Conservation (phyloP, 768 basidiomycete genomes). For the Cystoderma amianthinum region DNA sequence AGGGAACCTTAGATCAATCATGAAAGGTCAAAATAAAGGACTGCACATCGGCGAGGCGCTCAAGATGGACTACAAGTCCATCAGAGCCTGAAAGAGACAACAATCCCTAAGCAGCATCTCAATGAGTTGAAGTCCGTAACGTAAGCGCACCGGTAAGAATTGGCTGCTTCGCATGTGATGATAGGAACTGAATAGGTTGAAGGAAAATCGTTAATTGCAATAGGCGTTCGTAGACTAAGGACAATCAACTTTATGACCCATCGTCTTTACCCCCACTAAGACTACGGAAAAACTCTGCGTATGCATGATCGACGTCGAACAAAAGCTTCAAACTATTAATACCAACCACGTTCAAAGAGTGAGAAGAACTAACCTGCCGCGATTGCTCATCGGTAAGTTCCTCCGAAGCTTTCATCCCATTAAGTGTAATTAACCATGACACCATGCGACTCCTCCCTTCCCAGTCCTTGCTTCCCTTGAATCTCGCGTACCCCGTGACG, state of each 20-base stretch:
- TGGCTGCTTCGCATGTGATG: background rate
- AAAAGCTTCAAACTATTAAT: slow-evolving; percentile 46
- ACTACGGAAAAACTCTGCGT: slow-evolving; percentile 87
- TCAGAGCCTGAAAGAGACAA: too few relatives aligned
- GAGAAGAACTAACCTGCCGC: slow-evolving; percentile 58
- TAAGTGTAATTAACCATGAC: slow-evolving; percentile 95
- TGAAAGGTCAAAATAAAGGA: too few relatives aligned
- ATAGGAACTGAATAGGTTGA: too few relatives aligned
- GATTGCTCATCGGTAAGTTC: slow-evolving; percentile 95
- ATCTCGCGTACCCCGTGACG: slow-evolving; percentile 90
- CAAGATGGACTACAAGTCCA: too few relatives aligned
- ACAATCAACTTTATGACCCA: background rate
- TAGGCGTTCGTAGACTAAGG: background rate
- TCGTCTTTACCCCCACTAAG: slow-evolving; percentile 28
- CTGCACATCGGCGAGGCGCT: too few relatives aligned
- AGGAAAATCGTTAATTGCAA: too few relatives aligned
- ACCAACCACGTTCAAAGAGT: background rate
- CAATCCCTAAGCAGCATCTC: too few relatives aligned
- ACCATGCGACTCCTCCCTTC: slow-evolving; percentile 93
- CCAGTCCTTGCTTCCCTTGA: slow-evolving; percentile 94
- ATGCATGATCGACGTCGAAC: slow-evolving; percentile 97
- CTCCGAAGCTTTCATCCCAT: slow-evolving; percentile 95
- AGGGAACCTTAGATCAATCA: too few relatives aligned
- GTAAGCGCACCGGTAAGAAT: background rate
- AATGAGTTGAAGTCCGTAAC: background rate